These are phyloP conservation scores for Ceratocystis cubensis DNA, from an alignment of 2,329 filamentous ascomycete genomes.

Conservation along the genomic window DNA sequence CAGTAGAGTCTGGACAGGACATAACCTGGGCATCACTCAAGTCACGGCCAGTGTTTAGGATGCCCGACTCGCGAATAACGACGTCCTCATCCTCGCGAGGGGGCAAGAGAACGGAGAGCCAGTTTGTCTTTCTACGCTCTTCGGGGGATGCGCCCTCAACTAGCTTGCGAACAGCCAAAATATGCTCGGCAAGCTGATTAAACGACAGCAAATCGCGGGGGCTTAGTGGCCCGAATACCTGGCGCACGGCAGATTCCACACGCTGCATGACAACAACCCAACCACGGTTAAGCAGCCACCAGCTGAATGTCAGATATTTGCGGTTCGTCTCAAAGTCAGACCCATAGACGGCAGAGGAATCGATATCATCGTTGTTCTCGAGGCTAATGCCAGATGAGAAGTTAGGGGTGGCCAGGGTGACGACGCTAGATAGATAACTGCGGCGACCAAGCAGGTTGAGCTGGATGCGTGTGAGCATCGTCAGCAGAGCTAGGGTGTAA, in stretches of 20 bases:
- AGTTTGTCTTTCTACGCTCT: conserved; percentile 41
- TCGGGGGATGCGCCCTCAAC: conserved; percentile 54
- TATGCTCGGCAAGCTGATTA: conserved; percentile 65
- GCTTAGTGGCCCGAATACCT: conserved; percentile 79
- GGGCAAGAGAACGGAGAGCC: conserved; percentile 77
- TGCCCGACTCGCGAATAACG: conserved; percentile 76
- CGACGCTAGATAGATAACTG: conserved; percentile 91
- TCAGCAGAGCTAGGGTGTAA: conserved; percentile 80
- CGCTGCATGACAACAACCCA: conserved; percentile 72
- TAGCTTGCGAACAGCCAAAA: conserved; percentile 68
- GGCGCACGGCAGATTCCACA: conserved; percentile 73
- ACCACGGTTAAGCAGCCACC: conserved; percentile 90
- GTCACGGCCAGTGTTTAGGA: conserved; percentile 41
- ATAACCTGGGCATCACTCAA: background rate
- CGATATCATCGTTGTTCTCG: conserved; percentile 87
- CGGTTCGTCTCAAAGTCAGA: conserved; percentile 95
- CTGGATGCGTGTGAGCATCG: conserved; percentile 85
- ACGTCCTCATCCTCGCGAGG: conserved; percentile 64
- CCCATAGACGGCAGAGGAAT: conserved; percentile 66
- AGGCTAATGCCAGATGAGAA: conserved; percentile 68
- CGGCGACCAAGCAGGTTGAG: conserved; percentile 90
- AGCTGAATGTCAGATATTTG: conserved; percentile 90
- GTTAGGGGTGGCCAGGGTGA: conserved; percentile 70
- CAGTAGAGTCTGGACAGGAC: conserved; percentile 25
- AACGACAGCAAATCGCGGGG: conserved; percentile 80